A percentile compares a stretch with the other conserved stretches of the same genome.
Evolutionary conservation across 495 filamentous ascomycete genomes (phyloP).

Genomic region (Neurospora pannonica): DNA sequence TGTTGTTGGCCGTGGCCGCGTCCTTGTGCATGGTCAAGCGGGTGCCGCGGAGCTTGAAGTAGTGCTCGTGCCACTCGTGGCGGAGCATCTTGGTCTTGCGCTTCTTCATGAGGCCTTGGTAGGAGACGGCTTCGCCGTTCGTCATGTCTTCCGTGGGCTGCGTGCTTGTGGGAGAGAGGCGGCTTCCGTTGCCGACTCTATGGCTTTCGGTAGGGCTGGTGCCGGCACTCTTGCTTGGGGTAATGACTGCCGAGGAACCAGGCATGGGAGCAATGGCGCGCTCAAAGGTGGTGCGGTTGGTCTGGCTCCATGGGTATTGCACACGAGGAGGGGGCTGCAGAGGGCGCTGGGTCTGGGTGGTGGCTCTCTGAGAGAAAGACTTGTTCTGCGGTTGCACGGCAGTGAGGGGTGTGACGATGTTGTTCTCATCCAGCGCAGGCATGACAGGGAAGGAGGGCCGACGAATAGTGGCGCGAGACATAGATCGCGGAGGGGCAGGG

Average conservation of each 20-base stretch:
- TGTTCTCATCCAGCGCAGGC: conserved; percentile 46
- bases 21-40: conserved; percentile 74
- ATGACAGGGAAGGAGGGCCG: conserved; percentile 49
- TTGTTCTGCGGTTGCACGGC: conserved; percentile 14
- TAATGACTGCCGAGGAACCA: conserved; percentile 11
- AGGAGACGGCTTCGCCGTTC: conserved; percentile 42
- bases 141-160: conserved; percentile 25
- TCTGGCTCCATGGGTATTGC: conserved; percentile 39
- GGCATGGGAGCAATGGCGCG: conserved; percentile 23
- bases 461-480: conserved; percentile 45
- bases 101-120: conserved; percentile 90
- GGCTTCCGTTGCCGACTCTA: conserved; percentile 20
- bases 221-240: conserved; percentile 3
- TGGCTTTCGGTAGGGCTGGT: conserved; percentile 33
- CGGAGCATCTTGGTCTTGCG: conserved; percentile 79
- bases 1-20: conserved; percentile 39
- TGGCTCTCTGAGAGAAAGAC: conserved; percentile 25
- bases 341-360: conserved; percentile 20
- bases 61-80: conserved; percentile 88
- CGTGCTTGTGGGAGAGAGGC: conserved; percentile 16
- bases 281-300: conserved; percentile 29
- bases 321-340: conserved; percentile 38
- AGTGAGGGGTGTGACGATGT: conserved; percentile 20
- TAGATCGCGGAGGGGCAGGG: conserved; percentile 34
- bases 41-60: conserved; percentile 79